Conservation (phyloP, 2,329 filamentous ascomycete species). For the Colletotrichum eleusines region DNA sequence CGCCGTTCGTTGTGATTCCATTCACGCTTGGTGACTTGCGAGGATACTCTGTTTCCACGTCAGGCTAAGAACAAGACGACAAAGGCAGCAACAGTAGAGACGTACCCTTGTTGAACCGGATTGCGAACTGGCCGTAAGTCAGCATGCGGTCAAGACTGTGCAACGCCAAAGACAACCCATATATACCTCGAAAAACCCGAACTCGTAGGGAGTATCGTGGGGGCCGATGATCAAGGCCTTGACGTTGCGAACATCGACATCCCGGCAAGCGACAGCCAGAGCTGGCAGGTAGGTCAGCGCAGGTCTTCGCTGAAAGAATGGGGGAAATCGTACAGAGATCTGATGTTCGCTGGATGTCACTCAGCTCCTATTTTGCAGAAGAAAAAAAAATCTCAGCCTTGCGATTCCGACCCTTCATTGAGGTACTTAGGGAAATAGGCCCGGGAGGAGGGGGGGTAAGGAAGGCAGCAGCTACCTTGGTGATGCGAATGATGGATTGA, state of each 20-base stretch:
- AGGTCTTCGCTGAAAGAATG: slow-evolving; percentile 10
- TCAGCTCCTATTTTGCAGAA: slow-evolving; percentile 76
- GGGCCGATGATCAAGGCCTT: slow-evolving; percentile 91
- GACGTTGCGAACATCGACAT: slow-evolving; percentile 89
- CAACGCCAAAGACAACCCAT: slow-evolving; percentile 43
- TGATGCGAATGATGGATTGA: slow-evolving; percentile 89
- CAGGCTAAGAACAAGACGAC: neutral
- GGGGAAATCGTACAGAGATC: slow-evolving; percentile 78
- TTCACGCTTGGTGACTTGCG: slow-evolving; percentile 71
- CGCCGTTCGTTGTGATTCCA: slow-evolving; percentile 88
- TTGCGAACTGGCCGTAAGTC: slow-evolving; percentile 70
- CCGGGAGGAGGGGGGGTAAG: slow-evolving; percentile 25
- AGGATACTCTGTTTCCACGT: slow-evolving; percentile 79
- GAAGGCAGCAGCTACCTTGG: slow-evolving; percentile 70
- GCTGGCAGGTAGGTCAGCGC: slow-evolving; percentile 61
- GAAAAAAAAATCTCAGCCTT: slow-evolving; percentile 27
- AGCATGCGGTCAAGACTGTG: slow-evolving; percentile 43
- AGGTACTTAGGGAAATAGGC: neutral
- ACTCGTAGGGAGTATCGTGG: slow-evolving; percentile 95
- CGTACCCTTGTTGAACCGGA: slow-evolving; percentile 81
- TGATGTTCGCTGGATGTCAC: slow-evolving; percentile 83
- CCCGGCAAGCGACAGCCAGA: slow-evolving; percentile 87
- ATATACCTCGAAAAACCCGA: slow-evolving; percentile 93
- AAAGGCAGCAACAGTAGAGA: neutral
- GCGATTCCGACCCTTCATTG: slow-evolving; percentile 15